phyloP scores from a whole-genome alignment of 192 early-diverging fungal genomes.

The Backusella morwellensis region DNA sequence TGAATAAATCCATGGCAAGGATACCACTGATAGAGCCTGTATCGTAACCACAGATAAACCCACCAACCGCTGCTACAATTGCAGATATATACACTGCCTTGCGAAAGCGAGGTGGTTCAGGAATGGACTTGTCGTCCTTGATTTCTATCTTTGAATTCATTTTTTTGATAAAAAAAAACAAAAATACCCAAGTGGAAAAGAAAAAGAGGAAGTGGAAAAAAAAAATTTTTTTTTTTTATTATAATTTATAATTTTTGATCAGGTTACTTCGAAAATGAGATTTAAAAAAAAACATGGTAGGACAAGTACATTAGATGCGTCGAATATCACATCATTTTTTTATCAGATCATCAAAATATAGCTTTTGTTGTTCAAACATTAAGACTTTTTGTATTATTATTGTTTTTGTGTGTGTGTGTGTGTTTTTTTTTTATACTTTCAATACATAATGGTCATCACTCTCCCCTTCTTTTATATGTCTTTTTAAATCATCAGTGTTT shows the following conservation, averaged over 20 bases:
- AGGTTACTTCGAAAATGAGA: neutral
- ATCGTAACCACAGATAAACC: constrained; percentile 32
- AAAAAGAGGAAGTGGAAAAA: neutral
- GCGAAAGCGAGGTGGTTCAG: constrained; percentile 13
- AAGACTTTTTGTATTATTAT: neutral
- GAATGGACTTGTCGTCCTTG: neutral
- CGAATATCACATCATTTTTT: neutral
- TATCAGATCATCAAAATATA: neutral
- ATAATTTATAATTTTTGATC: neutral
- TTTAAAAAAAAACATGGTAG: neutral
- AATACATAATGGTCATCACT: neutral
- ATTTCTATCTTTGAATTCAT: neutral
- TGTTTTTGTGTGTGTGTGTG: neutral
- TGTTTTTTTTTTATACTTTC: neutral
- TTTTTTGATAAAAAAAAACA: neutral
- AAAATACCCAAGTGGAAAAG: neutral
- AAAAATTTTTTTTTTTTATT: neutral
- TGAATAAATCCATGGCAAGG: constrained; percentile 20
- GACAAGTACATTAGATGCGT: neutral
- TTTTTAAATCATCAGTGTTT: neutral
- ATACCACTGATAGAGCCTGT: constrained; percentile 30
- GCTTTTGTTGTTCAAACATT: neutral
- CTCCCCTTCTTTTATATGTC: neutral
- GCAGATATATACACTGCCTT: constrained; percentile 33
- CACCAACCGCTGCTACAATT: constrained; percentile 30